Evolutionary conservation across 1,284 basidiomycete genomes (phyloP).

Genomic region (Trichosporon sp.): DNA sequence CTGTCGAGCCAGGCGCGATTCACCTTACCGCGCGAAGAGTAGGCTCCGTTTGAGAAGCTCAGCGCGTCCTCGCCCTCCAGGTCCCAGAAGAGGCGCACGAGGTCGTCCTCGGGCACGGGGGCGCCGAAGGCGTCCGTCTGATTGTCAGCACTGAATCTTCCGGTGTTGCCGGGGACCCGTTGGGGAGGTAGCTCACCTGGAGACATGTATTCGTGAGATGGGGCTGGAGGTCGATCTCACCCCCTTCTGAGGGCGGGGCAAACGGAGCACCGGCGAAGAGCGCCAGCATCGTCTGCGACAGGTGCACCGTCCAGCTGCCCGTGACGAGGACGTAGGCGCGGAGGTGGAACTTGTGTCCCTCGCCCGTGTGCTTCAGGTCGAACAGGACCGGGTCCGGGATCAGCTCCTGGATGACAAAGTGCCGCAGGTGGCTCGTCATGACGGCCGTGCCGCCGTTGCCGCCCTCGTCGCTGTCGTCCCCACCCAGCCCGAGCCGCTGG

Average conservation of each 20-base stretch:
- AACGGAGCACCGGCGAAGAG: constrained; percentile 75
- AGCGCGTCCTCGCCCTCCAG: constrained; percentile 60
- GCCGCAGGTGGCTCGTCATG: constrained; percentile 78
- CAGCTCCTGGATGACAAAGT: constrained; percentile 98
- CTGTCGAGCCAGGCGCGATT: constrained; percentile 56
- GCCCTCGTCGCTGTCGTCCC: constrained; percentile 46
- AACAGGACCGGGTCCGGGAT: constrained; percentile 69
- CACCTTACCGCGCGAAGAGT: constrained; percentile 32
- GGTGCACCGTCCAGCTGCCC: constrained; percentile 70
- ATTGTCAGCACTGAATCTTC: background rate
- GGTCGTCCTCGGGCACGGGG: constrained; percentile 39
- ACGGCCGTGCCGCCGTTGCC: constrained; percentile 62
- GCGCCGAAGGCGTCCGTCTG: constrained; percentile 55
- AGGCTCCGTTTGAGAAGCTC: constrained; percentile 11
- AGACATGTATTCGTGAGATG: constrained; percentile 96
- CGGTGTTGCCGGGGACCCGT: no score
- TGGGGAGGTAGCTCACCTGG: constrained; percentile 55
- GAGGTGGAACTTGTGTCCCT: constrained; percentile 84
- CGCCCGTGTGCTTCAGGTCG: constrained; percentile 54
- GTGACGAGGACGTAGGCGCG: constrained; percentile 86
- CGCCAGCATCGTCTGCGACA: constrained; percentile 78
- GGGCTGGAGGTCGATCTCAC: constrained; percentile 59
- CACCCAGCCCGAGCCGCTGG: constrained; percentile 47
- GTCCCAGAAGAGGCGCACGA: constrained; percentile 70
- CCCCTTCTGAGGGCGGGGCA: constrained; percentile 45